Evolutionary conservation across 2,329 filamentous ascomycete species (phyloP).

Genomic region (Canariomyces notabilis): DNA sequence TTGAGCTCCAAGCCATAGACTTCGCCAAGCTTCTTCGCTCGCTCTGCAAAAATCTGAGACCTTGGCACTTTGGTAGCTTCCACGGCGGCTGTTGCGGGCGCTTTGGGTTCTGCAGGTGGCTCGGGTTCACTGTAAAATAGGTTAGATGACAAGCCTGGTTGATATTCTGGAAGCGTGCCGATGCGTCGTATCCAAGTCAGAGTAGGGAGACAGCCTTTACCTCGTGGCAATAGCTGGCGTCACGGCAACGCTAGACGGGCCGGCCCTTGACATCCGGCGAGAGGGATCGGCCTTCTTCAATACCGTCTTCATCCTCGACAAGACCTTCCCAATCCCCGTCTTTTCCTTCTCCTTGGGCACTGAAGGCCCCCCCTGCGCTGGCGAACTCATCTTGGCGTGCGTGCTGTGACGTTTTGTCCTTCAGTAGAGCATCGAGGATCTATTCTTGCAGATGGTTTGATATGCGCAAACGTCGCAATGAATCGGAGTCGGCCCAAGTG

Average conservation of each 20-base stretch:
- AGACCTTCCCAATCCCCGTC: constrained; percentile 43
- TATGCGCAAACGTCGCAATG: background rate
- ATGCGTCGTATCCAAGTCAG: too few species aligned
- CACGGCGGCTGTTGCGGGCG: constrained; percentile 12
- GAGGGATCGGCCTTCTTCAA: constrained; percentile 40
- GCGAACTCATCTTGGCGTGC: constrained; percentile 38
- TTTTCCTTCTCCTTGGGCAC: constrained; percentile 39
- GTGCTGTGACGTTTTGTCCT: constrained; percentile 6
- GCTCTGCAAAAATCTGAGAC: constrained; percentile 50
- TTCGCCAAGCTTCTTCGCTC: constrained; percentile 51
- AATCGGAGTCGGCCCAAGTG: background rate
- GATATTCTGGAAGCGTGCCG: too few species aligned
- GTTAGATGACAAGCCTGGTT: too few species aligned
- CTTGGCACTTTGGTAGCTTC: constrained; percentile 38
- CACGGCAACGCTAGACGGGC: constrained; percentile 12
- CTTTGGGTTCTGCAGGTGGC: constrained; percentile 5
- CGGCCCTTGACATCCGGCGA: constrained; percentile 19
- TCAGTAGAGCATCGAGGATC: background rate
- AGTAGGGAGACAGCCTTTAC: constrained; percentile 10
- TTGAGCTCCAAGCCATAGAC: constrained; percentile 53
- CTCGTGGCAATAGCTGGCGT: constrained; percentile 9
- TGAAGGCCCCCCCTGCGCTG: constrained; percentile 35
- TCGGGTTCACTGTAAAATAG: constrained; percentile 12
- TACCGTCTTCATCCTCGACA: constrained; percentile 47
- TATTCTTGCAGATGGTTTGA: background rate